A percentile compares a stretch with the other conserved stretches of the same genome.
phyloP scores from a whole-genome alignment of 768 basidiomycete species.

The Galerina marginata region DNA sequence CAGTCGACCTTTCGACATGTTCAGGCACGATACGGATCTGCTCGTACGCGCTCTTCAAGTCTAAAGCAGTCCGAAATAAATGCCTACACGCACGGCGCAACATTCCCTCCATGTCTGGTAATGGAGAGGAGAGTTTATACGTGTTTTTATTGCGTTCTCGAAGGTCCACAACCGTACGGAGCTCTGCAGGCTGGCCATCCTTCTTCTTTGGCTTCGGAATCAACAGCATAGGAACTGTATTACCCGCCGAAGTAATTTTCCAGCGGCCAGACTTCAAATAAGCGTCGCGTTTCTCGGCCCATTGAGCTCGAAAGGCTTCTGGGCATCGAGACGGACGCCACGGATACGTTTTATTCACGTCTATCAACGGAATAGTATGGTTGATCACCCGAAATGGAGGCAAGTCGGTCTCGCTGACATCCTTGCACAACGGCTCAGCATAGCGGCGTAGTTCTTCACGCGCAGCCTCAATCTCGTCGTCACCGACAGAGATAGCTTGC shows the following conservation, averaged over 20 bases:
- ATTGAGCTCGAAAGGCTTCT: slow-evolving; percentile 32
- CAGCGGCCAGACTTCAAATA: slow-evolving; percentile 30
- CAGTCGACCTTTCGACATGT: slow-evolving; percentile 27
- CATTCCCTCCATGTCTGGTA: slow-evolving; percentile 33
- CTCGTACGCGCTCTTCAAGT: slow-evolving; percentile 42
- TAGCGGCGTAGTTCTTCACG: slow-evolving; percentile 24
- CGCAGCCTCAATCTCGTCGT: slow-evolving; percentile 16
- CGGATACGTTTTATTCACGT: slow-evolving; percentile 29
- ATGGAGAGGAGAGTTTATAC: slow-evolving; percentile 28
- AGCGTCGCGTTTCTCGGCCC: slow-evolving; percentile 28
- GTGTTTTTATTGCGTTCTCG: slow-evolving; percentile 44
- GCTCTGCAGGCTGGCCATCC: background rate
- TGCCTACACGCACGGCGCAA: slow-evolving; percentile 22
- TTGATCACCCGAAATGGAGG: slow-evolving; percentile 45
- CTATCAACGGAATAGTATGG: slow-evolving; percentile 43
- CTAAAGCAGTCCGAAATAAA: slow-evolving; percentile 32
- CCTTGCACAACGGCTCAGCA: slow-evolving; percentile 29
- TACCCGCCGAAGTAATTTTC: slow-evolving; percentile 34
- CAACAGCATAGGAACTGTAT: slow-evolving; percentile 37
- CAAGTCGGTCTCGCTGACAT: slow-evolving; percentile 28
- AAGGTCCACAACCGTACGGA: slow-evolving; percentile 37
- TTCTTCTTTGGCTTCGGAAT: slow-evolving; percentile 25
- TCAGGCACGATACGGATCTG: slow-evolving; percentile 36
- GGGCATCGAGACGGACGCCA: slow-evolving; percentile 42
- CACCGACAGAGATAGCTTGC: slow-evolving; percentile 4